A percentile compares a stretch with the other conserved stretches of the same genome.
These are phyloP conservation scores for Nemania diffusa DNA, from an alignment of 2,329 filamentous ascomycete genomes.

Conservation along the genomic window DNA sequence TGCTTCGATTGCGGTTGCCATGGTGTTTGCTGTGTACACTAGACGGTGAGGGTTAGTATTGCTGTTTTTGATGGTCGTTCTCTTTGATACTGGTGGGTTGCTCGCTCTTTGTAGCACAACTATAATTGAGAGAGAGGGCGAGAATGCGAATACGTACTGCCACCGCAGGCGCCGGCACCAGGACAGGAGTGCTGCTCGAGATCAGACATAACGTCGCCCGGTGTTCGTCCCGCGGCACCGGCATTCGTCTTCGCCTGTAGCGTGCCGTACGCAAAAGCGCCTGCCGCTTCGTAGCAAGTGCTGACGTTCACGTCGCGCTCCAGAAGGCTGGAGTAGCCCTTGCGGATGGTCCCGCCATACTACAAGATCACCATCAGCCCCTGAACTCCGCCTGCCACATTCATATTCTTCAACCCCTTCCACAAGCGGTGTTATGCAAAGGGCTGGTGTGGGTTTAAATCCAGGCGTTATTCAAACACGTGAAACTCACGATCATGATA, in stretches of 20 bases:
- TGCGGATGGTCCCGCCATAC: conserved; percentile 90
- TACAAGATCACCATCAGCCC: conserved; percentile 21
- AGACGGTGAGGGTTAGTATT: background rate
- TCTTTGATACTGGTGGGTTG: background rate
- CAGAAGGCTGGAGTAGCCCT: conserved; percentile 82
- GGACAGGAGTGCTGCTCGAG: conserved; percentile 83
- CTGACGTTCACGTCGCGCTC: conserved; percentile 86
- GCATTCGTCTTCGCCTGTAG: conserved; percentile 75
- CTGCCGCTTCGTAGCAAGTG: conserved; percentile 87
- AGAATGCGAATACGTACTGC: conserved; percentile 51
- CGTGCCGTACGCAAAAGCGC: conserved; percentile 81
- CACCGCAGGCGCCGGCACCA: conserved; percentile 77
- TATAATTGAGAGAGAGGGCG: background rate
- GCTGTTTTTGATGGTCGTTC: background rate
- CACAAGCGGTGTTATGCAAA: background rate
- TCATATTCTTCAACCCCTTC: background rate
- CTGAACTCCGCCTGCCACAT: background rate
- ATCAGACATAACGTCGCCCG: conserved; percentile 84
- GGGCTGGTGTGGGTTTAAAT: background rate
- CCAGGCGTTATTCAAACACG: background rate
- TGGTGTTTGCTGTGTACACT: conserved; percentile 93
- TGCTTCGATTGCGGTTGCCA: conserved; percentile 90
- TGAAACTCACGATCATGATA: conserved; percentile 74
- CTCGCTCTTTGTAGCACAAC: background rate
- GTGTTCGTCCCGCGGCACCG: conserved; percentile 71